phyloP scores from a whole-genome alignment of 2,329 filamentous ascomycete genomes.

The Colletotrichum sp. region DNA sequence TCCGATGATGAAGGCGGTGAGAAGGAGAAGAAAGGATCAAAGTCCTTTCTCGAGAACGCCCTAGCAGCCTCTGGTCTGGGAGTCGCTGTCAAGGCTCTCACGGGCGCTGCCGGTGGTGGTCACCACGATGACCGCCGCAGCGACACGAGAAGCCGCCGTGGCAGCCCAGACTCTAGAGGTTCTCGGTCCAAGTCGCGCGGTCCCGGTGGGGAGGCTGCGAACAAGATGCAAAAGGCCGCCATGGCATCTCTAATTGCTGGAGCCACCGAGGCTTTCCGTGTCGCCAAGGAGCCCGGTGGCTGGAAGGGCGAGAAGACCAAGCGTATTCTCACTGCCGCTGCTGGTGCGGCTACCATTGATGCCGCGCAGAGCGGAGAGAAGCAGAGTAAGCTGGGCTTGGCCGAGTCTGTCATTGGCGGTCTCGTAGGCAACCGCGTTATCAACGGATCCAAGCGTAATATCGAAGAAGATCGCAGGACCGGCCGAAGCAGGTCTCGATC shows the following conservation, averaged over 20 bases:
- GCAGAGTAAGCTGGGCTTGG: conserved; percentile 82
- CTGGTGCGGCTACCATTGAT: conserved; percentile 86
- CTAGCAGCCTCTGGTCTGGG: conserved; percentile 67
- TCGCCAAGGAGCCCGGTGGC: conserved; percentile 84
- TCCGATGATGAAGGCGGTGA: conserved; percentile 58
- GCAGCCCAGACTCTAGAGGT: conserved; percentile 39
- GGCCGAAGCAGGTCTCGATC: conserved; percentile 75
- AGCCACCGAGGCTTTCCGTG: conserved; percentile 89
- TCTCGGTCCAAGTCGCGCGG: conserved; percentile 61
- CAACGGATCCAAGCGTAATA: conserved; percentile 76
- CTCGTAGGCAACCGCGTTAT: conserved; percentile 85
- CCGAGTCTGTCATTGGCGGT: conserved; percentile 88
- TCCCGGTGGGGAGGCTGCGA: conserved; percentile 48
- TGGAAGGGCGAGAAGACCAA: conserved; percentile 94
- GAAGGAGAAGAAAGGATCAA: conserved; percentile 64
- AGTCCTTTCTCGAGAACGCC: conserved; percentile 68
- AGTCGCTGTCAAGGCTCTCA: conserved; percentile 64
- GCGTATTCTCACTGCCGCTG: conserved; percentile 86
- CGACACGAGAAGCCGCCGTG: conserved; percentile 37
- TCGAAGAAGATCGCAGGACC: conserved; percentile 63
- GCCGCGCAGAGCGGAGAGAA: conserved; percentile 73
- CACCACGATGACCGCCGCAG: conserved; percentile 46
- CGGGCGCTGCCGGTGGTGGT: conserved; percentile 51
- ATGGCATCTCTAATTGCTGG: conserved; percentile 91
- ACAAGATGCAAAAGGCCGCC: conserved; percentile 82